A percentile compares a stretch with the other conserved stretches of the same genome.
phyloP scores from a whole-genome alignment of 768 basidiomycete genomes.

The Tylopilus sp. region DNA sequence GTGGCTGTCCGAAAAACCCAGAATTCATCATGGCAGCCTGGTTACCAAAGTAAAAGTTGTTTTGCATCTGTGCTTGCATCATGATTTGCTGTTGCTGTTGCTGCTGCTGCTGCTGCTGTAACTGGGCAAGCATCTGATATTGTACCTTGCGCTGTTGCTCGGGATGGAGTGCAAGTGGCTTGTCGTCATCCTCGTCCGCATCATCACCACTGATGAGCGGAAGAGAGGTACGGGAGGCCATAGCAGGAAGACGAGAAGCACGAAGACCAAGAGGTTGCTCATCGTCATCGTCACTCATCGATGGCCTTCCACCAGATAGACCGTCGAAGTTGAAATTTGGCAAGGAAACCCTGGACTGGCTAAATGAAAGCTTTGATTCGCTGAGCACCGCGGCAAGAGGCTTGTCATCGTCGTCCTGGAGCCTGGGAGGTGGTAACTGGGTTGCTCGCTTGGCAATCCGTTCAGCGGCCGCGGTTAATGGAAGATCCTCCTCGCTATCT shows the following conservation, averaged over 20 bases:
- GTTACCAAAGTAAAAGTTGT: constrained; percentile 67
- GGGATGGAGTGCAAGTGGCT: constrained; percentile 68
- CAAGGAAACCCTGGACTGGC: constrained; percentile 42
- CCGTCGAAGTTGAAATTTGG: constrained; percentile 43
- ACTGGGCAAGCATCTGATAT: constrained; percentile 38
- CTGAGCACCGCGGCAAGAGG: constrained; percentile 63
- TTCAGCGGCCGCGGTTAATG: constrained; percentile 61
- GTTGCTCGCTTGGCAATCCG: constrained; percentile 49
- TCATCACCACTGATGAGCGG: constrained; percentile 38
- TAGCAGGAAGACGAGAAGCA: constrained; percentile 44
- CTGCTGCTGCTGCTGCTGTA: constrained; percentile 55
- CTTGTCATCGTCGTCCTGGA: constrained; percentile 47
- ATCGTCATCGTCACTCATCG: constrained; percentile 53
- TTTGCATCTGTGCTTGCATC: constrained; percentile 76
- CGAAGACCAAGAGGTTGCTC: constrained; percentile 70
- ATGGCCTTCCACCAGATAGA: constrained; percentile 13
- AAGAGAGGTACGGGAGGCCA: constrained; percentile 24
- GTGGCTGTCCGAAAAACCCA: constrained; percentile 62
- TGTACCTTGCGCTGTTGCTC: constrained; percentile 77
- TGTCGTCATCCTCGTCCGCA: constrained; percentile 62
- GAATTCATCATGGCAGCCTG: constrained; percentile 67
- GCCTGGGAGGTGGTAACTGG: constrained; percentile 18
- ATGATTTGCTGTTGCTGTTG: constrained; percentile 63
- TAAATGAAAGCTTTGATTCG: constrained; percentile 41
- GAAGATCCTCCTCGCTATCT: constrained; percentile 79